Percentiles rank a stretch among this genome's conserved stretches.
Conservation (phyloP, 495 filamentous ascomycete genomes). For the Echria macrotheca region DNA sequence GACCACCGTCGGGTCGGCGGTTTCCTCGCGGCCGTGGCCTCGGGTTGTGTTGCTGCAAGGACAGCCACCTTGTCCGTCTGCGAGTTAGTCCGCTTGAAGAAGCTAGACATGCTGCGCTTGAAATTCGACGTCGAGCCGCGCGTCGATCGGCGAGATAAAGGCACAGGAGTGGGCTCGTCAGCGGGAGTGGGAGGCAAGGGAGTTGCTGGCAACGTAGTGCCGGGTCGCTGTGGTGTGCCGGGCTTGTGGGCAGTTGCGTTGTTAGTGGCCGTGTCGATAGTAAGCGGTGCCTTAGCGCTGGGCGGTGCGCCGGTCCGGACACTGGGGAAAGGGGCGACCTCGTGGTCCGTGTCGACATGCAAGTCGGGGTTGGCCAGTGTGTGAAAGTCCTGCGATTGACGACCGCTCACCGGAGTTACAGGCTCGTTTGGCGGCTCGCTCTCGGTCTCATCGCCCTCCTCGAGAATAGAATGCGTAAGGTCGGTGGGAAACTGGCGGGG, state of each 20-base stretch:
- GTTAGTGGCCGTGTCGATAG: constrained; percentile 27
- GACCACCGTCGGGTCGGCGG: constrained; percentile 39
- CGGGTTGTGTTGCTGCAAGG: constrained; percentile 12
- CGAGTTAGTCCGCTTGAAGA: constrained; percentile 30
- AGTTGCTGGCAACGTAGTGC: constrained; percentile 14
- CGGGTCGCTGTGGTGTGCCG: constrained; percentile 8
- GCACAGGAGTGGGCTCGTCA: constrained; percentile 25
- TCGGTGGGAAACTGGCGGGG: constrained; percentile 40
- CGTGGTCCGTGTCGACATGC: constrained; percentile 28
- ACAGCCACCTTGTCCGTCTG: constrained; percentile 24
- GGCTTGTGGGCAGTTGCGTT: constrained; percentile 9
- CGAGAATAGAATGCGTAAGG: constrained; percentile 37
- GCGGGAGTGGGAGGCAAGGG: constrained; percentile 16
- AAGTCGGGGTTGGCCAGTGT: constrained; percentile 37
- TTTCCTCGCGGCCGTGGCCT: constrained; percentile 24
- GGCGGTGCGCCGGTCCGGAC: constrained; percentile 17
- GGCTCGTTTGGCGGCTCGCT: constrained; percentile 45
- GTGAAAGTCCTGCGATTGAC: constrained; percentile 46
- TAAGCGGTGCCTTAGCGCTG: constrained; percentile 21
- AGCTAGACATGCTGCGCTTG: constrained; percentile 33
- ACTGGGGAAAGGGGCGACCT: constrained; percentile 19
- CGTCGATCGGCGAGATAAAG: constrained; percentile 31
- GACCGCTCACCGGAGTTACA: constrained; percentile 44
- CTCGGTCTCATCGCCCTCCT: constrained; percentile 45
- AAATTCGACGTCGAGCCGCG: constrained; percentile 29